phyloP scores from a whole-genome alignment of 129 eudicot genomes.

The Heracleum sosnowskyi region DNA sequence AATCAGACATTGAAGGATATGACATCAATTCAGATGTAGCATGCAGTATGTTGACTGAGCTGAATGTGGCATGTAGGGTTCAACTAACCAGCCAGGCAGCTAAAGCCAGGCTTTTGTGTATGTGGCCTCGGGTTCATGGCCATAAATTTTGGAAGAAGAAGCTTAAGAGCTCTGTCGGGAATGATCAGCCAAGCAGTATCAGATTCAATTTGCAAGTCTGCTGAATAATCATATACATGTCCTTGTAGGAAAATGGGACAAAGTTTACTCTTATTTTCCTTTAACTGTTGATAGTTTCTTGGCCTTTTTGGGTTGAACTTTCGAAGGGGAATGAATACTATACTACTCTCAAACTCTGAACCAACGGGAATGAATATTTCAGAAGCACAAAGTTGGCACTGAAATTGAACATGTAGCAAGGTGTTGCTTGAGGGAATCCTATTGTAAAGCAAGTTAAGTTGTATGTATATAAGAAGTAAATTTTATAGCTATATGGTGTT shows the following conservation, averaged over 20 bases:
- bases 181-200: conserved; percentile 22
- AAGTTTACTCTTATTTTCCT: background rate
- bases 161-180: conserved; percentile 17
- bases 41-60: conserved; percentile 28
- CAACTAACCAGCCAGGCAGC: conserved; percentile 67
- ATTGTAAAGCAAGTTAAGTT: background rate
- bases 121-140: conserved; percentile 46
- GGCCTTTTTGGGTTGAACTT: background rate
- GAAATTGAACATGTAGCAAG: background rate
- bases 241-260: background rate
- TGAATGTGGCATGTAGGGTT: conserved; percentile 45
- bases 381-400: conserved; percentile 6
- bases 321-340: background rate
- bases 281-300: background rate
- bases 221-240: conserved; percentile 13
- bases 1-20: conserved; percentile 73
- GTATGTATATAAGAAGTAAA: background rate
- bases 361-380: background rate
- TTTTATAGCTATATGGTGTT: too few species aligned
- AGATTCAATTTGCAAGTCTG: conserved; percentile 47
- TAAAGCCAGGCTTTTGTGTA: conserved; percentile 46
- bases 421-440: background rate
- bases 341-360: background rate
- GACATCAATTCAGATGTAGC: conserved; percentile 22
- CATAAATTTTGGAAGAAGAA: conserved; percentile 32